Evolutionary conservation across 2,329 filamentous ascomycete species (phyloP).

Genomic region (Penicillium sp.): DNA sequence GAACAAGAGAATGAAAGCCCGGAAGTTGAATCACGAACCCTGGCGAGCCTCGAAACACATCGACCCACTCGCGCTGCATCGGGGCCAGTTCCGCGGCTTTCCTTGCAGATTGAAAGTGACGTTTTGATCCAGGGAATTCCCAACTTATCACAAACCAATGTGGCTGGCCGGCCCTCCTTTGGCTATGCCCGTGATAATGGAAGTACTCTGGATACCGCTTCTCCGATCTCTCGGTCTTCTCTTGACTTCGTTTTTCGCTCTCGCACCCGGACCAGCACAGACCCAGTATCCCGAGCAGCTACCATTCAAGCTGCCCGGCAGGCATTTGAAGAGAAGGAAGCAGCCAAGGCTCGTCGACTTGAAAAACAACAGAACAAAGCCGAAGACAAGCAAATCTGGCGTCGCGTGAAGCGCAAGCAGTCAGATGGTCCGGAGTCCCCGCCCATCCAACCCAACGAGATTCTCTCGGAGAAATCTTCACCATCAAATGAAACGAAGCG

Average conservation of each 20-base stretch:
- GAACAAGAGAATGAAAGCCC: conserved; percentile 45
- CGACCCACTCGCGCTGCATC: conserved; percentile 33
- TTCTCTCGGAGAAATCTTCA: conserved; percentile 22
- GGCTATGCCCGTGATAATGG: conserved; percentile 52
- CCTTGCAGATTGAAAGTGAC: conserved; percentile 39
- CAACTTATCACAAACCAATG: conserved; percentile 53
- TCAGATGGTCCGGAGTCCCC: conserved; percentile 12
- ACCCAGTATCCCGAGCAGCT: conserved; percentile 55
- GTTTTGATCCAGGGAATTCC: conserved; percentile 47
- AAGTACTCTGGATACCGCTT: conserved; percentile 50
- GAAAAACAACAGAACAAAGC: conserved; percentile 53
- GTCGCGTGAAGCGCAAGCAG: conserved; percentile 40
- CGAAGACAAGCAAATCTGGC: conserved; percentile 44
- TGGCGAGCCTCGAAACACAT: conserved; percentile 26
- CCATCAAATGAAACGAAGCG: conserved; percentile 1
- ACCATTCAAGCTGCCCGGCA: conserved; percentile 55
- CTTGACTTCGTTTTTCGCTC: conserved; percentile 56
- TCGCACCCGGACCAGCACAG: conserved; percentile 49
- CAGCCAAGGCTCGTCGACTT: conserved; percentile 54
- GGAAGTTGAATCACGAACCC: conserved; percentile 39
- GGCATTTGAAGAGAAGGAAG: conserved; percentile 60
- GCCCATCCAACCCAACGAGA: conserved; percentile 11
- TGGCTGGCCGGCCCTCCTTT: conserved; percentile 48
- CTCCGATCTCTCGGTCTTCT: conserved; percentile 55
- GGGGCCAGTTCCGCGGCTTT: conserved; percentile 29